Evolutionary conservation across 441 rosid species (phyloP).

Genomic region (Iberis amara): DNA sequence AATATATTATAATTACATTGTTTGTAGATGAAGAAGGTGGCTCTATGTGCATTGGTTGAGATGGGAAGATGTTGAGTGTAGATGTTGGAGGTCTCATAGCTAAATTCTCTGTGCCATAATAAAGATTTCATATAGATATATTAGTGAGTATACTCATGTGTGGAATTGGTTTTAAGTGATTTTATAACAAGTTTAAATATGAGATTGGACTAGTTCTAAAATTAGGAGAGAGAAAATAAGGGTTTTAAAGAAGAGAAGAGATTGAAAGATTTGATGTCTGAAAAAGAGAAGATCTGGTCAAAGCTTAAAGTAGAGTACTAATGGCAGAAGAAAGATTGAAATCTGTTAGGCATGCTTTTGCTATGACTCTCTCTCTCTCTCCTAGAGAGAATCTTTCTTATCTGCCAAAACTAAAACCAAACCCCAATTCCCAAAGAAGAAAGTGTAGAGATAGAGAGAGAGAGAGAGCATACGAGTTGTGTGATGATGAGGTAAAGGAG

Average conservation of each 20-base stretch:
- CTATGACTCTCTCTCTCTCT: constrained; percentile 40
- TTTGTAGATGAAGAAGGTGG: constrained; percentile 33
- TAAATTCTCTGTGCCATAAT: constrained; percentile 50
- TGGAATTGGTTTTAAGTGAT: constrained; percentile 25
- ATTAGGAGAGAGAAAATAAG: constrained; percentile 12
- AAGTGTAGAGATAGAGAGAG: constrained; percentile 18
- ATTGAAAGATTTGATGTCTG: constrained; percentile 35
- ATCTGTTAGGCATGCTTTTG: constrained; percentile 54
- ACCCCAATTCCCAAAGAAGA: constrained; percentile 25
- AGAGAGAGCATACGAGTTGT: constrained; percentile 45
- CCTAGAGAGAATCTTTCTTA: constrained; percentile 32
- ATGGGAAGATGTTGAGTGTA: constrained; percentile 89
- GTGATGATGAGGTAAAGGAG: constrained; percentile 74
- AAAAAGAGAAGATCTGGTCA: constrained; percentile 62
- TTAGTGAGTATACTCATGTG: constrained; percentile 17
- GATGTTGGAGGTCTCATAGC: constrained; percentile 95
- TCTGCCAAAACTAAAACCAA: constrained; percentile 31
- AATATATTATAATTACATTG: constrained; percentile 14
- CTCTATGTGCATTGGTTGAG: constrained; percentile 87
- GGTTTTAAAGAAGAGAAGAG: constrained; percentile 20
- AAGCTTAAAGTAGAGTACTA: constrained; percentile 45
- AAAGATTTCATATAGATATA: constrained; percentile 16
- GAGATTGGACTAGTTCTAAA: constrained; percentile 26
- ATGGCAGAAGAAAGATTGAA: constrained; percentile 35
- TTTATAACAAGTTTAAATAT: constrained; percentile 2